phyloP scores from a whole-genome alignment of 2,329 filamentous ascomycete genomes.

The Stemphylium lycopersici region DNA sequence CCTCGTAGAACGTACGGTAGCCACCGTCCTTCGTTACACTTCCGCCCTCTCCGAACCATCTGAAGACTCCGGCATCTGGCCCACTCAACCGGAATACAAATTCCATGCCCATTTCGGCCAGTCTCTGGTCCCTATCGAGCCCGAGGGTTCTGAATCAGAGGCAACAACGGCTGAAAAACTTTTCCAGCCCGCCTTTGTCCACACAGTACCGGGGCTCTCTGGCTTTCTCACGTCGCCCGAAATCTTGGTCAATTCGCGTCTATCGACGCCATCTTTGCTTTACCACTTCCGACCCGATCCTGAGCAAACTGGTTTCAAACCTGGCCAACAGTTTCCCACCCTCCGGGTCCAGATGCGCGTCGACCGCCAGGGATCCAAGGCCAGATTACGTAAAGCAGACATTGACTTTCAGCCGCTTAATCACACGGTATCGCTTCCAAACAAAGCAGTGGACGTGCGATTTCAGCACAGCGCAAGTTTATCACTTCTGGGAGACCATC shows the following conservation, averaged over 20 bases:
- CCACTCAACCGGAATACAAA: constrained; percentile 17
- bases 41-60: background rate
- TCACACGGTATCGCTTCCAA: constrained; percentile 41
- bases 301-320: constrained; percentile 11
- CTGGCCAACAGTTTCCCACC: constrained; percentile 28
- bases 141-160: constrained; percentile 1
- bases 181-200: constrained; percentile 20
- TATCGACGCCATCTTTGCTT: constrained; percentile 22
- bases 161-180: background rate
- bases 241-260: constrained; percentile 10
- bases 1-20: constrained; percentile 6
- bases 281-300: constrained; percentile 35
- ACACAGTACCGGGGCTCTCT: constrained; percentile 28
- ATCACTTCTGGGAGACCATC: constrained; percentile 12
- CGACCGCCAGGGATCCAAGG: constrained; percentile 10
- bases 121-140: constrained; percentile 26
- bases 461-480: constrained; percentile 30
- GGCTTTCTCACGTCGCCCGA: constrained; percentile 27
- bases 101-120: constrained; percentile 35
- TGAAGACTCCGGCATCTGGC: constrained; percentile 22
- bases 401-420: constrained; percentile 30
- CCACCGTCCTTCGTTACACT: background rate
- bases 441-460: constrained; percentile 36
- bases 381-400: constrained; percentile 26
- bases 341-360: constrained; percentile 33